Percentiles rank a stretch among this genome's conserved stretches.
These are phyloP conservation scores for Aspergillus diversus DNA, from an alignment of 495 filamentous ascomycete species.

Conservation along the genomic window DNA sequence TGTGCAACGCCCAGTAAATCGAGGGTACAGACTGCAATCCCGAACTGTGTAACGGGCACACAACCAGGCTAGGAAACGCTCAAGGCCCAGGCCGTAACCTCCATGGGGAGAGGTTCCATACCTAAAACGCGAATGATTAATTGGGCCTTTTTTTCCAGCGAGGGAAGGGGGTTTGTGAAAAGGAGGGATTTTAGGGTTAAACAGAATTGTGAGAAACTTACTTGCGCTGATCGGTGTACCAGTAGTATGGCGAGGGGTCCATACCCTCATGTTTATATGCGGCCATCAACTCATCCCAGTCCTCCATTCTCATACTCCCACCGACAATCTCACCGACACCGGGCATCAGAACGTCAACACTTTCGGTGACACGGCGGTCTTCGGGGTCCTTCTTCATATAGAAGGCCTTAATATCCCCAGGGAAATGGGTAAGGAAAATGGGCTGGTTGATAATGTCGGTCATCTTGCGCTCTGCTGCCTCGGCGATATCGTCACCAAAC, in stretches of 20 bases:
- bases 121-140: slow-evolving; percentile 45
- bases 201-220: slow-evolving; percentile 52
- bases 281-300: slow-evolving; percentile 87
- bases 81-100: slow-evolving; percentile 92
- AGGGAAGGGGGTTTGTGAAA: not conserved
- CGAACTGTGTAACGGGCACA: slow-evolving; percentile 89
- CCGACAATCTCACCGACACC: slow-evolving; percentile 97
- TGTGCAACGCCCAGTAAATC: slow-evolving; percentile 92
- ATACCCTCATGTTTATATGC: slow-evolving; percentile 90
- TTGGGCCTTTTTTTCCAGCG: not conserved
- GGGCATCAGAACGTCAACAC: slow-evolving; percentile 94
- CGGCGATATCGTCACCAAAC: slow-evolving; percentile 98
- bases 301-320: slow-evolving; percentile 93
- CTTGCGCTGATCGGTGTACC: slow-evolving; percentile 99
- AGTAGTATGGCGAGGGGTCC: slow-evolving; percentile 87
- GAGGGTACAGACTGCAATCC: slow-evolving; percentile 87
- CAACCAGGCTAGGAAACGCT: slow-evolving; percentile 97
- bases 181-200: not conserved
- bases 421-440: slow-evolving; percentile 97
- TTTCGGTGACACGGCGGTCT: slow-evolving; percentile 91
- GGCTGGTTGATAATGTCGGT: slow-evolving; percentile 93
- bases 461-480: slow-evolving; percentile 96
- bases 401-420: slow-evolving; percentile 96
- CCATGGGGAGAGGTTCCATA: slow-evolving; percentile 95
- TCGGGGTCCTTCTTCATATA: slow-evolving; percentile 94